Evolutionary conservation across 225 moss, liverwort and hornwort species (phyloP), one percentile per base, ranked within the genome.

Genomic region (Pleurozium schreberi): DNA sequence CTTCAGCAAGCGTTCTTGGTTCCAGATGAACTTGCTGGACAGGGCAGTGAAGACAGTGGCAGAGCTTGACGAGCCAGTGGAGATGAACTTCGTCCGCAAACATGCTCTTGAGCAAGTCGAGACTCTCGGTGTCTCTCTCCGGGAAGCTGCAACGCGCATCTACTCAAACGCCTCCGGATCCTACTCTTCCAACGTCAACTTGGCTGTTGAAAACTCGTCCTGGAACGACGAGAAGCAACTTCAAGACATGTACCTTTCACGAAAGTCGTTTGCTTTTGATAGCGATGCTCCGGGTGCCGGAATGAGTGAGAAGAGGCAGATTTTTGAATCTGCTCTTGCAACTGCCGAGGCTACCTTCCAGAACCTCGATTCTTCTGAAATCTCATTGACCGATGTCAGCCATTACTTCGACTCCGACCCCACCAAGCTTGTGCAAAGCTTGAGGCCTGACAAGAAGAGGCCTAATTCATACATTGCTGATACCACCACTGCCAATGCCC

Each of bases 401-500:
- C 98, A 99, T 85, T 99, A 99, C 89, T 99, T 99, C 71, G 98
- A 99, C 88, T 99, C 98, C 9, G 98, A 99, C 59, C 98, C 98
- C 45, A 99, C 98, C 49, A 99, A 99, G 93, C 94, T 99, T 71
- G 98, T 99, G 67, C 96, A 97, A 80, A 97, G 96, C 88, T 91
- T 99, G 90, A 92, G 98, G 83, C 89, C 93, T 21, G 98, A 99
- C 88, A 96, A 96, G 92, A 99, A 96, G 93, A 93, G 94, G 63
- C 98, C 98, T 0, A 94, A 91, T 38, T 95, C 98, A 1, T 99
- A 99, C 86, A 95, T 99, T 84, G 98, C 98, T 4, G 98, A 99
- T 76, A 99, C 98, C 28, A 99, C 98, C 68, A 99, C 98, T 62
- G 98, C 98, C 19, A 99, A 99, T 84, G 98, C 98, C 4, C 98